Evolutionary conservation across 352 stramenopile genomes (phyloP).

Genomic region (Pelagophyceae sp.): DNA sequence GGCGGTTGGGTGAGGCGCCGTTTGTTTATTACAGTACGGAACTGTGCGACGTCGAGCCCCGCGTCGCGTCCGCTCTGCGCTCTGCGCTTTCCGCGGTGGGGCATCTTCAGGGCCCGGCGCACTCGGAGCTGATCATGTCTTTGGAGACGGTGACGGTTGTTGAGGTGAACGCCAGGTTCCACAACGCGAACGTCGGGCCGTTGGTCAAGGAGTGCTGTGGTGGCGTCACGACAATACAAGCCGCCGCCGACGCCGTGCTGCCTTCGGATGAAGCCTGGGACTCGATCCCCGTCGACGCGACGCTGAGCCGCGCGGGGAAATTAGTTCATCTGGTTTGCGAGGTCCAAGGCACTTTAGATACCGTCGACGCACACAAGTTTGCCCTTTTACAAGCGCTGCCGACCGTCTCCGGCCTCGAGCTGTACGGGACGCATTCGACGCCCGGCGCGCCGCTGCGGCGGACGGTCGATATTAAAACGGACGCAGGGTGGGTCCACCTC

Average conservation of each 20-base stretch:
- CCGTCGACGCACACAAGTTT: too few species aligned
- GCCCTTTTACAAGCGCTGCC: slow-evolving; percentile 43
- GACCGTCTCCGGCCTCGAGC: slow-evolving; percentile 53
- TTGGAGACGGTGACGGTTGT: slow-evolving; percentile 17
- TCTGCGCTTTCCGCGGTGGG: background rate
- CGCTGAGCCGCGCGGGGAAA: slow-evolving; percentile 39
- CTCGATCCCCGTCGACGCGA: slow-evolving; percentile 51
- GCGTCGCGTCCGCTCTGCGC: background rate
- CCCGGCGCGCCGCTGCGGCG: slow-evolving; percentile 68
- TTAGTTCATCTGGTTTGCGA: slow-evolving; percentile 82
- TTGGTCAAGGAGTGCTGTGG: slow-evolving; percentile 43
- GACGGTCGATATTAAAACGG: slow-evolving; percentile 88
- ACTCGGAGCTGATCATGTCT: slow-evolving; percentile 55
- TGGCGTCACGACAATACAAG: slow-evolving; percentile 52
- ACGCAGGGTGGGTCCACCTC: slow-evolving; percentile 83
- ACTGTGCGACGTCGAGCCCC: slow-evolving; percentile 32
- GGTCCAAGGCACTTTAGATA: slow-evolving; percentile 69
- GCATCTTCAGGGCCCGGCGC: slow-evolving; percentile 46
- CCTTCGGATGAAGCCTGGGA: slow-evolving; percentile 55
- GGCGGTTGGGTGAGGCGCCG: slow-evolving; percentile 71
- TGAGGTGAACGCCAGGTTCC: slow-evolving; percentile 33
- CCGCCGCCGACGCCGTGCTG: slow-evolving; percentile 44
- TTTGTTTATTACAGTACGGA: slow-evolving; percentile 86
- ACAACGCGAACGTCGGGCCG: slow-evolving; percentile 70
- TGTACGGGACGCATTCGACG: slow-evolving; percentile 56